Evolutionary conservation across 176 grass and related monocot genomes (phyloP).

Genomic region (Bromus sterilis): DNA sequence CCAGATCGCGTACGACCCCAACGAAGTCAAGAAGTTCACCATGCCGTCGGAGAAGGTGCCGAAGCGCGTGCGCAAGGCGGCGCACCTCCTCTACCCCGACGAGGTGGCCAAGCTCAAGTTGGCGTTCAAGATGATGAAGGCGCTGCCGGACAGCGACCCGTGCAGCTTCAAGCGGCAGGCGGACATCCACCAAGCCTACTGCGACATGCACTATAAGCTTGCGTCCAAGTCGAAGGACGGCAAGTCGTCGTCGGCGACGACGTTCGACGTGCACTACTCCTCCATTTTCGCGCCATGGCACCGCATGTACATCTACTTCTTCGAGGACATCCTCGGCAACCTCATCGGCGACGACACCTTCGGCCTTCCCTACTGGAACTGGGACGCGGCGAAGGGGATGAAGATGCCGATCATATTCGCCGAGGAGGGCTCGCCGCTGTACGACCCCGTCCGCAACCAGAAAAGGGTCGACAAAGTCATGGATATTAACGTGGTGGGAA

Average conservation of each 20-base stretch:
- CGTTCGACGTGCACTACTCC: neutral
- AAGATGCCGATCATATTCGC: constrained; percentile 25
- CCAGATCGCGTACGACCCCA: neutral
- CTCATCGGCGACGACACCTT: constrained; percentile 42
- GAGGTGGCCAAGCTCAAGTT: neutral
- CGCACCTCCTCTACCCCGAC: constrained; percentile 6
- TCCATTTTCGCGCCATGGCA: constrained; percentile 75
- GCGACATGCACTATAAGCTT: neutral
- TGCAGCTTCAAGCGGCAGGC: neutral
- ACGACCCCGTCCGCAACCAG: constrained; percentile 20
- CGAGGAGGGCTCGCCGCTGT: neutral
- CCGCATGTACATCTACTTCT: constrained; percentile 56
- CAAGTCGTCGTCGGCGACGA: neutral
- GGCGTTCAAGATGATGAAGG: neutral
- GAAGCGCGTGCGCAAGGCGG: constrained; percentile 30
- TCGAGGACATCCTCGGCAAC: constrained; percentile 31
- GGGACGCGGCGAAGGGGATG: constrained; percentile 45
- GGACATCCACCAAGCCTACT: neutral
- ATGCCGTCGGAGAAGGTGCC: neutral
- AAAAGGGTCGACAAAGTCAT: neutral
- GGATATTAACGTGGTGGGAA: constrained; percentile 23
- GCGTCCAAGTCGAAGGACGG: neutral
- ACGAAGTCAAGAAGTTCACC: neutral
- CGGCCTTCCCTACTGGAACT: constrained; percentile 61
- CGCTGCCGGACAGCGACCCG: neutral